phyloP scores from a whole-genome alignment of 192 early-diverging fungal species.

The Hyaloraphidium curvatum region DNA sequence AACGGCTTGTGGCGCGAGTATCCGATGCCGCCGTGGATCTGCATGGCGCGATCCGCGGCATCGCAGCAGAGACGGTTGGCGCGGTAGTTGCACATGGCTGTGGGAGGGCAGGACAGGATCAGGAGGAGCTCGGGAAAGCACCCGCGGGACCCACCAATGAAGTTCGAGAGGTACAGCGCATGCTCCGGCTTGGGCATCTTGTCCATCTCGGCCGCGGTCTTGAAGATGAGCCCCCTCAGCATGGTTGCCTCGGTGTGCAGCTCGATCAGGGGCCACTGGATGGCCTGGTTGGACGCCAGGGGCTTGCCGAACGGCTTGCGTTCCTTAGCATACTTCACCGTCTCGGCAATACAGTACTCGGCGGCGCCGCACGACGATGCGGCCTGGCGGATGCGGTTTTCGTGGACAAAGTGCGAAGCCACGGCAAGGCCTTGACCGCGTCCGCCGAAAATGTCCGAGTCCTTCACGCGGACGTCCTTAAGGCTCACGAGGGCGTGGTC shows the following conservation, averaged over 20 bases:
- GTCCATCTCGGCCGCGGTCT: not conserved
- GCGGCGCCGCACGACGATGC: not conserved
- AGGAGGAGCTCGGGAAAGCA: not conserved
- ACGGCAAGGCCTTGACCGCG: not conserved
- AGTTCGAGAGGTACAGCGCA: not conserved
- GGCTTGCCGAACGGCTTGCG: conserved; percentile 2
- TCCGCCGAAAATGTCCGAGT: not conserved
- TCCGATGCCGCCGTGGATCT: conserved; percentile 3
- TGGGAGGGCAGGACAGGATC: too few relatives aligned
- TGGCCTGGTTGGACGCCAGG: not conserved
- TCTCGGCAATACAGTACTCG: not conserved
- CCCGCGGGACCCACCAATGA: not conserved
- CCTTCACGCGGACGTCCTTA: not conserved
- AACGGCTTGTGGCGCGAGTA: conserved; percentile 1
- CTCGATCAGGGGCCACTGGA: conserved; percentile 1
- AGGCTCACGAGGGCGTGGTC: conserved; percentile 2
- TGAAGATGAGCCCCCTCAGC: not conserved
- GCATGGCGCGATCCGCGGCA: not conserved
- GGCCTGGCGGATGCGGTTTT: conserved; percentile 1
- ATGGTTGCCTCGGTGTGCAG: not conserved
- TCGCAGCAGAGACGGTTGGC: conserved; percentile 1
- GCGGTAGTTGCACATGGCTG: conserved; percentile 4
- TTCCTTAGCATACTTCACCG: not conserved
- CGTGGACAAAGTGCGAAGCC: not conserved
- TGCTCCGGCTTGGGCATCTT: not conserved